Evolutionary conservation across 345 rosid genomes (phyloP), one percentile per base, ranked within the genome.

Genomic region (Odontarrhena argentea): DNA sequence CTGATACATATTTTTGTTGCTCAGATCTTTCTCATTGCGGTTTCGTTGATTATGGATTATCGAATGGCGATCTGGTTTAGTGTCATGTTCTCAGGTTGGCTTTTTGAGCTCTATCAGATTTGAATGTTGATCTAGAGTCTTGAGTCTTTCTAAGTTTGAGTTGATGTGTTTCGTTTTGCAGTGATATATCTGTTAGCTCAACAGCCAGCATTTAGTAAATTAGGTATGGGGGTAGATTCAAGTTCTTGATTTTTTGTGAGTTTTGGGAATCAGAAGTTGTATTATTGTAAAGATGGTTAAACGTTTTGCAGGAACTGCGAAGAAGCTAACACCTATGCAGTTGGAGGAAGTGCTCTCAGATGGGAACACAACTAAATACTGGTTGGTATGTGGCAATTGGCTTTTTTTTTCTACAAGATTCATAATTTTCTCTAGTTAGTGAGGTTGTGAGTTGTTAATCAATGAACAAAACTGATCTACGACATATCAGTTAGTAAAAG

Each of bases 301-400:
- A 56, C 11, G 47, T 50, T 74, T 74, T 75, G 51, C 77, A 89
- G 98, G 97, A 67, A 59, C 74, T 34, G 70, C 87, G 8, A 78
- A 46, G 77, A 92, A 81, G 82, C 67, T 87, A 53, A 92, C 98
- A 38, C 98, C 97, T 3, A 74, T 87, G 65, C 98, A 92, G 76
- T 77, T 89, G 80, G 96, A 92, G 78, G 80, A 87, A 45, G 73
- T 84, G 79, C 73, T 92, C 26, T 85, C 85, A 1, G 93, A 89
- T 56, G 96, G 96, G 74, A 78, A 68, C 76, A 81, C 87, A 50
- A 84, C 96, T 50, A 87, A 81, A 46, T 87, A 78, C 63, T 92
- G 98, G 96, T 81, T 92, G 98, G 97, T 92, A 78, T 40, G 93
- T 89, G 15, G 70, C 18, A 51, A 32, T 11, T 26, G 8, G 56